Evolutionary conservation across 2,329 filamentous ascomycete species (phyloP).

Genomic region (Emergomyces orientalis): DNA sequence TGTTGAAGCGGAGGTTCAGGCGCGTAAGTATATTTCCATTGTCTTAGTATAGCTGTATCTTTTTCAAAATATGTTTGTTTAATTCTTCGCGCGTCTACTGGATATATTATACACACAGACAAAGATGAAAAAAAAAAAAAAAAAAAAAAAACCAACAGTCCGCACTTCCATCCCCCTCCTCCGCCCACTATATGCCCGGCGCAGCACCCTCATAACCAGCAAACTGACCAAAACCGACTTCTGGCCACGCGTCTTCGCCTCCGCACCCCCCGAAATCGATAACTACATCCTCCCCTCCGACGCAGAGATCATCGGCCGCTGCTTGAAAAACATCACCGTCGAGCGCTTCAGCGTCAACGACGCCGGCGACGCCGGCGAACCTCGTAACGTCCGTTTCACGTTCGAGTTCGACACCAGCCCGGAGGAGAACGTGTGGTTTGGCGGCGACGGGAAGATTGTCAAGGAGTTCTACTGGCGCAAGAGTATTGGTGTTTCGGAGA

Average conservation of each 20-base stretch:
- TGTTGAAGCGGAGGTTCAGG: conserved; percentile 70
- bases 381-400: conserved; percentile 65
- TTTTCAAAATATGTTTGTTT: background rate
- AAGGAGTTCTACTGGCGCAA: conserved; percentile 88
- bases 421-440: conserved; percentile 68
- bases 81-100: conserved; percentile 7
- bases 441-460: conserved; percentile 59
- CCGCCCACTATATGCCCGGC: conserved; percentile 65
- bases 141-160: conserved; percentile 41
- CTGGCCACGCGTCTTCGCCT: conserved; percentile 90
- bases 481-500: conserved; percentile 37
- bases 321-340: conserved; percentile 61
- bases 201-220: conserved; percentile 57
- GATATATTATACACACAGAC: background rate
- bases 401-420: conserved; percentile 56
- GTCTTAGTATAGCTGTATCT: too few relatives aligned
- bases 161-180: conserved; percentile 62
- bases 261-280: conserved; percentile 76
- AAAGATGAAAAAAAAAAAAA: conserved; percentile 16
- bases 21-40: conserved; percentile 65
- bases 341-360: conserved; percentile 65
- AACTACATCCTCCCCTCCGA: conserved; percentile 78
- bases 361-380: conserved; percentile 54
- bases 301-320: conserved; percentile 55
- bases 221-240: conserved; percentile 61